Evolutionary conservation across 768 basidiomycete genomes (phyloP), one percentile per base, ranked within the genome.

Genomic region (Russula earlei): DNA sequence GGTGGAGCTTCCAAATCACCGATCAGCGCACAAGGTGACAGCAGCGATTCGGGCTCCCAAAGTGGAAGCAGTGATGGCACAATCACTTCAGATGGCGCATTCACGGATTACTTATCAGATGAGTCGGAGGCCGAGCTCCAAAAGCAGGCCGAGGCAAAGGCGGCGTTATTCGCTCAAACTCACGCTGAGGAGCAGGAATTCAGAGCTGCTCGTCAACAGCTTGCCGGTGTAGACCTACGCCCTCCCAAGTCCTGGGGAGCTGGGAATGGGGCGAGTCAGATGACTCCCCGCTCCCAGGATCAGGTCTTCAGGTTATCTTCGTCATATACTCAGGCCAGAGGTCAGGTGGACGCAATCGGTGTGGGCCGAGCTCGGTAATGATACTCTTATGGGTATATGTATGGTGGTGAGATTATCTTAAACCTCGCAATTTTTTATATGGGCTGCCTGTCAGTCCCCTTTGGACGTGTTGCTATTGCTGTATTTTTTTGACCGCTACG

Each of bases 91-190:
- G 89, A 91, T 62, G 89, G 88, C 12, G 87, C 82, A 15, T 92
- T 92, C 65, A 92, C 90, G 12, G 90, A 92, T 67, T 92, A 92
- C 67, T 71, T 91, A 29, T 91, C 88, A n/a, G 89, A 91, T 66
- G 89, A 92, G 70, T 91, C 88, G n/a, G 89, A 92, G 65, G 87
- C 83, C 25, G 89, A 92, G 67, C 69, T 92, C 52, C 89, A 92
- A 69, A 76, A 87, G 56, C 88, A 91, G 69, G 89, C 89, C 5
- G 90, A 91, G 65, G 82, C 81, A 20, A 82, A 80, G 59, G 89
- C 89, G 4, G 86, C 83, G 5, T 67, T 87, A 41, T 70, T 87
- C 15, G 88, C 86, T n/a, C 85, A 89, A 71, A 86, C 79, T 58
- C 83, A 85, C 63, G 78, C 81, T 43, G 88, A 91, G 67, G 88